Evolutionary conservation across 2,329 filamentous ascomycete genomes (phyloP), one percentile per base, ranked within the genome.

Genomic region (Fusarium fracticaudum): DNA sequence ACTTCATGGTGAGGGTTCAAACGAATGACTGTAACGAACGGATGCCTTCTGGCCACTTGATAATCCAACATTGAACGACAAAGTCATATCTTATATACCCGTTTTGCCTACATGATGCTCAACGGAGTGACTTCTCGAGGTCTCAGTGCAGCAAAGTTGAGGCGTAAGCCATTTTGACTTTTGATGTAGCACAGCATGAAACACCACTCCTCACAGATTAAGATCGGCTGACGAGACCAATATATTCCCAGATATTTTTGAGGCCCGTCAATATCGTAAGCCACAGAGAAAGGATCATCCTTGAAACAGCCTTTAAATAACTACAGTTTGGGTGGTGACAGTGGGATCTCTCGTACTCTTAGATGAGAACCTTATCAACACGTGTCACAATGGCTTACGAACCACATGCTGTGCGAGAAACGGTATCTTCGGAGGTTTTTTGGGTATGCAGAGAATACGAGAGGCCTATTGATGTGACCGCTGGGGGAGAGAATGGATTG

Each of bases 1-100:
- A 51, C 48, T 75, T 77, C 76, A 77, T 77, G 6, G 7, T 43
- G 41, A 17, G n/a, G 17, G 29, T 24, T 6, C 24, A 67, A 67
- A 77, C 60, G 74, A 78, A 69, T 67, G 76, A 78, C 67, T 67
- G 61, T 64, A 77, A 76, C 67, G 76, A 77, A 62, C 44, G 76
- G 57, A 76, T 72, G 54, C 71, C 59, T 50, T 57, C 10, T 29
- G 43, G 14, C 57, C 35, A 22, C 33, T 55, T 47, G 29, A 18
- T 47, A 5, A 18, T n/a, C 20, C 35, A 12, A 6, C 7, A 29
- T 13, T 26, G 14, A 6, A 17, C 33, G 60, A 31, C 37, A 43
- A 8, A 24, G n/a, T 1, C 22, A 37, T 20, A 17, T 15, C 33
- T 70, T 70, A 70, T 70, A 70, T 70, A 66, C 41, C 58, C 24